Evolutionary conservation across 345 rosid genomes (phyloP).

Genomic region (Anacardium occidentale): DNA sequence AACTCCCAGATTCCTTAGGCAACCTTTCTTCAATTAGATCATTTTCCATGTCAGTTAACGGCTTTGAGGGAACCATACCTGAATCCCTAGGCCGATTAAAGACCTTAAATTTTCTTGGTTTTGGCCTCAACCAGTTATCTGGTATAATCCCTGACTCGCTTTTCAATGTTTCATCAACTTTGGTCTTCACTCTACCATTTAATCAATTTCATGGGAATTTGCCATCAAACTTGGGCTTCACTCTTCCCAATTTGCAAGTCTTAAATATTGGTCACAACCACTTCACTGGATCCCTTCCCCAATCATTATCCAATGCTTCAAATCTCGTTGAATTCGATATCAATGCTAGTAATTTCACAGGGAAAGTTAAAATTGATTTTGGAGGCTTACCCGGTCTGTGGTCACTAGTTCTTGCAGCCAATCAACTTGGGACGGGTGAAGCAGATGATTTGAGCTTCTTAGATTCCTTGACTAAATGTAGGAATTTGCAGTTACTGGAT

Average conservation of each 20-base stretch:
- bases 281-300: conserved; percentile 23
- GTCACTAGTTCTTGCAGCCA: conserved; percentile 16
- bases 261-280: conserved; percentile 17
- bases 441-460: conserved; percentile 30
- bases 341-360: conserved; percentile 24
- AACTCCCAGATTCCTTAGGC: conserved; percentile 17
- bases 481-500: conserved; percentile 21
- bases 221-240: conserved; percentile 19
- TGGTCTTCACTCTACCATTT: neutral
- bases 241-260: conserved; percentile 20
- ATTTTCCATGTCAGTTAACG: conserved; percentile 4
- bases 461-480: conserved; percentile 27
- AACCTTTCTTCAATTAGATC: conserved; percentile 21
- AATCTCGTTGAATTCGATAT: conserved; percentile 14
- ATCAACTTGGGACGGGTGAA: conserved; percentile 20
- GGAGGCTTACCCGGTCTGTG: conserved; percentile 13
- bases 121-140: neutral
- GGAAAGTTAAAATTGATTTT: conserved; percentile 21
- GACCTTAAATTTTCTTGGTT: conserved; percentile 1
- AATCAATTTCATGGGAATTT: conserved; percentile 26
- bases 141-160: conserved; percentile 19
- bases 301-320: conserved; percentile 27
- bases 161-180: conserved; percentile 21
- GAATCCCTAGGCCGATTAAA: conserved; percentile 1
- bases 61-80: conserved; percentile 4